Evolutionary conservation across 2,329 filamentous ascomycete species (phyloP).

Genomic region (Allantophomopsis cytisporea): DNA sequence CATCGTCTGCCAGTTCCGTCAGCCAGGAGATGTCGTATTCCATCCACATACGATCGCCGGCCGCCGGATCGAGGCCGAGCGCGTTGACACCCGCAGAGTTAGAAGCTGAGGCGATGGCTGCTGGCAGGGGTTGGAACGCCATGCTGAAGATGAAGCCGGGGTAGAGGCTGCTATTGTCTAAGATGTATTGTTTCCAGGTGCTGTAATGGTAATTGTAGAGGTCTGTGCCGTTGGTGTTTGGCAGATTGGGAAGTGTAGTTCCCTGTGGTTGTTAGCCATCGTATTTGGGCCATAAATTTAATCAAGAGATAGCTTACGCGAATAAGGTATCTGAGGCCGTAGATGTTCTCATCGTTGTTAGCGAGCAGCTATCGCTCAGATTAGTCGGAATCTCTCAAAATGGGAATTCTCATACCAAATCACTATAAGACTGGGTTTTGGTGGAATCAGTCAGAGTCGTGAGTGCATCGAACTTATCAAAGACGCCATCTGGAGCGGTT

Average conservation of each 20-base stretch:
- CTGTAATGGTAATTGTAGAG: conserved; percentile 21
- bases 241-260: conserved; percentile 9
- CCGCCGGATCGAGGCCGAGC: conserved; percentile 11
- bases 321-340: conserved; percentile 6
- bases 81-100: conserved; percentile 11
- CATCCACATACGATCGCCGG: conserved; percentile 18
- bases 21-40: conserved; percentile 17
- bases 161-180: conserved; percentile 11
- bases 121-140: conserved; percentile 20
- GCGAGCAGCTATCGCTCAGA: conserved; percentile 1
- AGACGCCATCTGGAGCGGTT: conserved; percentile 15
- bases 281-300: neutral
- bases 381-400: neutral
- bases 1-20: conserved; percentile 8
- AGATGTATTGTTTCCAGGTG: conserved; percentile 14
- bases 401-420: conserved; percentile 12
- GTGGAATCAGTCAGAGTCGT: conserved; percentile 2
- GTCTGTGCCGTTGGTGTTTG: conserved; percentile 10
- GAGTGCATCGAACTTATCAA: conserved; percentile 10
- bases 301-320: conserved; percentile 3
- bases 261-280: conserved; percentile 1
- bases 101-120: conserved; percentile 12
- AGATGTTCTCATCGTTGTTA: conserved; percentile 1
- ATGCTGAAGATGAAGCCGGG: conserved; percentile 13
- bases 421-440: conserved; percentile 16